These are phyloP conservation scores for Termitomyces sp. DNA, from an alignment of 768 basidiomycete genomes.

Conservation along the genomic window DNA sequence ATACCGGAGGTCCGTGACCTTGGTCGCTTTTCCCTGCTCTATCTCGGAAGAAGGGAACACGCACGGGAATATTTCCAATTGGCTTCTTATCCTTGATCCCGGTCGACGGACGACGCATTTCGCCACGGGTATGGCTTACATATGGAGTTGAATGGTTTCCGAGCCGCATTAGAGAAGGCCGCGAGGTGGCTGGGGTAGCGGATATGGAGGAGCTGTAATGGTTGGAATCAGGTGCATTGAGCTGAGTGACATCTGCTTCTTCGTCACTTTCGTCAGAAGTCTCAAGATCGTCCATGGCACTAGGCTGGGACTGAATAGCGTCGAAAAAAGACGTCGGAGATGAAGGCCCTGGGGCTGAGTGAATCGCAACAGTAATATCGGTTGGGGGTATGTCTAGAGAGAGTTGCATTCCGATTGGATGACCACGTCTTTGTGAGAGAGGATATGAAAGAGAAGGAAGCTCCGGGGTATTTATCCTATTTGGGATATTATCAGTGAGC, in stretches of 20 bases:
- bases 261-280: conserved; percentile 43
- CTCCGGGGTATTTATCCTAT: conserved; percentile 33
- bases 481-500: conserved; percentile 23
- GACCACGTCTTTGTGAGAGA: conserved; percentile 24
- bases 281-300: conserved; percentile 70
- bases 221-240: conserved; percentile 14
- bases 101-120: conserved; percentile 25
- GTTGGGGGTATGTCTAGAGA: conserved; percentile 42
- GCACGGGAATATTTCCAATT: conserved; percentile 43
- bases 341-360: conserved; percentile 57
- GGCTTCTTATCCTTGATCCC: conserved; percentile 37
- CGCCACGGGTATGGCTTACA: conserved; percentile 33
- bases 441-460: conserved; percentile 40
- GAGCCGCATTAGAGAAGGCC: conserved; percentile 51
- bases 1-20: conserved; percentile 27
- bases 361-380: conserved; percentile 37
- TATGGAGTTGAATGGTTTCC: conserved; percentile 71
- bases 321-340: conserved; percentile 74
- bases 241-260: conserved; percentile 27
- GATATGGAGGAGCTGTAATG: conserved; percentile 33
- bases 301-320: conserved; percentile 60
- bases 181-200: conserved; percentile 22
- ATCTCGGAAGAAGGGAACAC: conserved; percentile 40
- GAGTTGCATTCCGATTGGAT: conserved; percentile 20
- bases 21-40: conserved; percentile 34